A percentile compares a stretch with the other conserved stretches of the same genome.
Conservation (phyloP, 139 green algal genomes). For the Chlorella sp. region DNA sequence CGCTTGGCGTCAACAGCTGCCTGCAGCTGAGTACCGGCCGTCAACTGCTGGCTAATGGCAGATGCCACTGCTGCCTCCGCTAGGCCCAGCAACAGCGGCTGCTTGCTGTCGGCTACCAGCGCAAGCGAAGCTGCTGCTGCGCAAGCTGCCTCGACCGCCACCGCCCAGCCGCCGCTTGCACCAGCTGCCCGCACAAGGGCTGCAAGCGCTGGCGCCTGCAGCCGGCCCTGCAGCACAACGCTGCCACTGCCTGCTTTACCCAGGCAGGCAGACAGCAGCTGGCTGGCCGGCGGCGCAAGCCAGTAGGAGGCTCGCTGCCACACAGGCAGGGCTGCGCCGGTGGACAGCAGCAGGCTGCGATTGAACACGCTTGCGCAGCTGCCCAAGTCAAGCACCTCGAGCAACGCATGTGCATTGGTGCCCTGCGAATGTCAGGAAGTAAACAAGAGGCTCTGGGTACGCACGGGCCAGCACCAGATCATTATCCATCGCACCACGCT, state of each 20-base stretch:
- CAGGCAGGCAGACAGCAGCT: background rate
- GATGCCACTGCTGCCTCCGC: background rate
- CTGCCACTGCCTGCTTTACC: background rate
- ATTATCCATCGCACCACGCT: too few relatives aligned
- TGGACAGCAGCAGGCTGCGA: background rate
- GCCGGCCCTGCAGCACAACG: background rate
- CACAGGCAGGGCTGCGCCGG: too few relatives aligned
- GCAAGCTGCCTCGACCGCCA: conserved; percentile 4
- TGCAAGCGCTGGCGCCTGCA: background rate
- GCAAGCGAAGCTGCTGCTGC: background rate
- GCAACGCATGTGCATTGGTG: conserved; percentile 60
- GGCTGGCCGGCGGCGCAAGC: conserved; percentile 11
- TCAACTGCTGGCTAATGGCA: background rate
- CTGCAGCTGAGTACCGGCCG: background rate
- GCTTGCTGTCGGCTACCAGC: background rate
- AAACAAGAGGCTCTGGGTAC: too few relatives aligned
- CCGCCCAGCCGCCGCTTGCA: background rate
- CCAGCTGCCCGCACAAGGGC: background rate
- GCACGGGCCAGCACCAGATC: too few relatives aligned
- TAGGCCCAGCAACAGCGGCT: background rate
- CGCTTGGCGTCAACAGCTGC: background rate
- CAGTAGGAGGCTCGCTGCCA: conserved; percentile 11
- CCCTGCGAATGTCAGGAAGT: conserved; percentile 36
- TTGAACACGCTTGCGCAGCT: background rate
- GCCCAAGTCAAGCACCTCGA: conserved; percentile 19